Conservation (phyloP, 2,329 filamentous ascomycete species). For the Xylaria arbuscula region DNA sequence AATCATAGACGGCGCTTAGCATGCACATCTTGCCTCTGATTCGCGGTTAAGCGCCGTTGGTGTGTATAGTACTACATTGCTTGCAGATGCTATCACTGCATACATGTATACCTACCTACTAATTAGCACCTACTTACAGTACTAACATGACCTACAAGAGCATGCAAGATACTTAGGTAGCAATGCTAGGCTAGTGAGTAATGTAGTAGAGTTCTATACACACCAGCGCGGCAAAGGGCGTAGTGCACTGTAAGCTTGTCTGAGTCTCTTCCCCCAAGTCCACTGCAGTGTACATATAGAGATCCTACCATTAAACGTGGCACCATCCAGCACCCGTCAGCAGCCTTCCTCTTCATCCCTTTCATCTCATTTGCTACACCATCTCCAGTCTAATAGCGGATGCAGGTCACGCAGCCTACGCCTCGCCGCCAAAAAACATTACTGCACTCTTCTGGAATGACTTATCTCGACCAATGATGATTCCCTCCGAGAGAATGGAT, state of each 20-base stretch:
- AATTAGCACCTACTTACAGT: background rate
- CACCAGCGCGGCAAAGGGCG: no score
- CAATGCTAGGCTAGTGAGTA: background rate
- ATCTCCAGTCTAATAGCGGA: conserved; percentile 1
- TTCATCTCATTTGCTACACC: conserved; percentile 22
- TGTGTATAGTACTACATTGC: background rate
- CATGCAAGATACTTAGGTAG: no score
- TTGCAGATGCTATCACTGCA: background rate
- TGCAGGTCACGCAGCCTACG: conserved; percentile 25
- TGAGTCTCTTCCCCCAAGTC: background rate
- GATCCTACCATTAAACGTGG: conserved; percentile 17
- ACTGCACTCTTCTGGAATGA: conserved; percentile 16
- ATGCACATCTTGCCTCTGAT: conserved; percentile 18
- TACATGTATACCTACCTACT: background rate
- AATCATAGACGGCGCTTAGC: conserved; percentile 37
- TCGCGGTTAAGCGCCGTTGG: conserved; percentile 36
- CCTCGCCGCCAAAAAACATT: conserved; percentile 5
- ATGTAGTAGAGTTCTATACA: background rate
- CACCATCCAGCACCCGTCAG: conserved; percentile 28
- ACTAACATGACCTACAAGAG: no score
- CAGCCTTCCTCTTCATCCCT: conserved; percentile 1
- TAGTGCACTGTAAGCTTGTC: background rate
- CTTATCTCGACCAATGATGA: conserved; percentile 13
- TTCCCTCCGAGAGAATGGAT: conserved; percentile 3
- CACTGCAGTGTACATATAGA: background rate